These are phyloP conservation scores for Globomyces pollinis-pini DNA, from an alignment of 192 early-diverging fungal species.

Conservation along the genomic window DNA sequence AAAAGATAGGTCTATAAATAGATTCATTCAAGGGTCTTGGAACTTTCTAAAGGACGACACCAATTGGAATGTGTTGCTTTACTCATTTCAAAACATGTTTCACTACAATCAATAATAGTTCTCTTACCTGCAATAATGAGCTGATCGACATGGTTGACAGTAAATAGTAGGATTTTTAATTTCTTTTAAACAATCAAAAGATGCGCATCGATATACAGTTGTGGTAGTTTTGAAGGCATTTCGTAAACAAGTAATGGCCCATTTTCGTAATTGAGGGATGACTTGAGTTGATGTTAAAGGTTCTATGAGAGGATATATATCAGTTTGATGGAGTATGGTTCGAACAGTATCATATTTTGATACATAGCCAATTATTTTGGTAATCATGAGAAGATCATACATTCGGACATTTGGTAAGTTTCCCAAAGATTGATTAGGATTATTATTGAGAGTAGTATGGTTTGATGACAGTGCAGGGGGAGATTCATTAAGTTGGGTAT, in stretches of 20 bases:
- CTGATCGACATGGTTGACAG: slow-evolving; percentile 79
- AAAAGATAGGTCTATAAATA: too few relatives aligned
- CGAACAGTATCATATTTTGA: slow-evolving; percentile 83
- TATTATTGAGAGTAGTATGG: background rate
- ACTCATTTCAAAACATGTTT: slow-evolving; percentile 18
- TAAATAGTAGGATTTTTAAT: slow-evolving; percentile 72
- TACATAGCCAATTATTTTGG: slow-evolving; percentile 82
- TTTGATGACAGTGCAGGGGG: background rate
- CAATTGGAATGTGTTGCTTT: slow-evolving; percentile 20
- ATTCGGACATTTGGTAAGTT: background rate
- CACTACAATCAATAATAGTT: slow-evolving; percentile 12
- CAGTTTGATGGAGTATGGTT: slow-evolving; percentile 27
- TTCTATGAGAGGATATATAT: slow-evolving; percentile 20
- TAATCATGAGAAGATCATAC: slow-evolving; percentile 64
- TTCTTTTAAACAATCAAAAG: slow-evolving; percentile 65
- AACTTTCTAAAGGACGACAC: slow-evolving; percentile 15
- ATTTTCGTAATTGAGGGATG: slow-evolving; percentile 16
- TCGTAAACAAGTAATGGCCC: slow-evolving; percentile 25
- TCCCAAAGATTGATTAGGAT: background rate
- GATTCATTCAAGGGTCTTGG: too few relatives aligned
- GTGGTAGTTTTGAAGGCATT: slow-evolving; percentile 52
- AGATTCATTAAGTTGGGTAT: background rate
- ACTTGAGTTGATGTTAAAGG: slow-evolving; percentile 11
- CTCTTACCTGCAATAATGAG: slow-evolving; percentile 76
- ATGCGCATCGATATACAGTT: slow-evolving; percentile 71